Evolutionary conservation across 306 rosid genomes (phyloP).

Genomic region (Pachyrhizus erosus): DNA sequence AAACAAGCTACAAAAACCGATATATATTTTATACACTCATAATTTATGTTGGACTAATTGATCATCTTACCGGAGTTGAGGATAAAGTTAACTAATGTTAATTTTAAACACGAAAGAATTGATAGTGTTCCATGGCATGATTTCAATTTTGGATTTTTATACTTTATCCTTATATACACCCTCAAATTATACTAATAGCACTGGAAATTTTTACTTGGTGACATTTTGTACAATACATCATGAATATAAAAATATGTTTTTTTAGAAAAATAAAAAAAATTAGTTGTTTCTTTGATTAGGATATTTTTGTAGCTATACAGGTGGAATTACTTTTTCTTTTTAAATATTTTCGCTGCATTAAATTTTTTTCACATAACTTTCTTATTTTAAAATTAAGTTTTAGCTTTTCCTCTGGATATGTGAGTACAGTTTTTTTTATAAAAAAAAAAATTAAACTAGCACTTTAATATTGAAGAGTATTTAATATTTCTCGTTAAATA

Average conservation of each 20-base stretch:
- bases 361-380: neutral
- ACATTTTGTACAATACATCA: neutral
- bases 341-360: neutral
- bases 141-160: constrained; percentile 16
- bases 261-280: too few relatives aligned
- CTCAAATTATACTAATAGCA: constrained; percentile 11
- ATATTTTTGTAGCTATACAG: neutral
- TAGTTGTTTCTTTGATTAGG: neutral
- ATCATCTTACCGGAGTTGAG: neutral
- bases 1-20: neutral
- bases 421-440: neutral
- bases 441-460: neutral
- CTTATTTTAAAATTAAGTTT: neutral
- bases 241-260: too few relatives aligned
- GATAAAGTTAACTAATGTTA: neutral
- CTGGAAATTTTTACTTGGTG: neutral
- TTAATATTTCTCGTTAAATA: neutral
- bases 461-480: neutral
- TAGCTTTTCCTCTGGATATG: neutral
- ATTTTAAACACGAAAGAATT: neutral
- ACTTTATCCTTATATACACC: constrained; percentile 10
- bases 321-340: neutral
- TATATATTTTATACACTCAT: neutral
- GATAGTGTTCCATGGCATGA: neutral
- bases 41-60: neutral